These are phyloP conservation scores for Vitis rupestris DNA, from an alignment of 164 flowering plant species.

Conservation along the genomic window DNA sequence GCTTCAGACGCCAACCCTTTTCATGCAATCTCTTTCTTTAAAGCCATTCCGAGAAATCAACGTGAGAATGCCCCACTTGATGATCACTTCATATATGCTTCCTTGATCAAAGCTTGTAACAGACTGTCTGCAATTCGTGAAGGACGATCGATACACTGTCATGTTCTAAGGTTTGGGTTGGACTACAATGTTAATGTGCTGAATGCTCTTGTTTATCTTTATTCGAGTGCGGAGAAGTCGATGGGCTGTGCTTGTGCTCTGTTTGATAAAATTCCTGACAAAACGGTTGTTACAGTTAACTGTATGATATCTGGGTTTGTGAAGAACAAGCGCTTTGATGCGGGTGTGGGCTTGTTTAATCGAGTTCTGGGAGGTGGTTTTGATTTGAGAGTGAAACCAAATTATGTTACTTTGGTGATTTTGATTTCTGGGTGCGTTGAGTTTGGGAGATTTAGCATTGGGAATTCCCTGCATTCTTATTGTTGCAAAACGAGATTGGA, in stretches of 20 bases:
- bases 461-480: slow-evolving; percentile 25
- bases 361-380: slow-evolving; percentile 19
- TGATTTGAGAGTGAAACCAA: slow-evolving; percentile 20
- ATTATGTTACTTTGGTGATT: slow-evolving; percentile 27
- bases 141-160: slow-evolving; percentile 28
- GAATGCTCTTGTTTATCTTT: slow-evolving; percentile 29
- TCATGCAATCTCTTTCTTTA: slow-evolving; percentile 21
- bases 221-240: slow-evolving; percentile 14
- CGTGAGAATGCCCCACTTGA: background rate
- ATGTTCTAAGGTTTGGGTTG: slow-evolving; percentile 25
- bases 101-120: slow-evolving; percentile 29
- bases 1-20: slow-evolving; percentile 18
- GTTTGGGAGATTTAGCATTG: slow-evolving; percentile 16
- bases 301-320: slow-evolving; percentile 29
- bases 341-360: slow-evolving; percentile 22
- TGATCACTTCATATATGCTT: slow-evolving; percentile 30
- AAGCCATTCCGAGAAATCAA: slow-evolving; percentile 7
- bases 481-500: slow-evolving; percentile 16
- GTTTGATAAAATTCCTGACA: slow-evolving; percentile 25
- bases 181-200: slow-evolving; percentile 21
- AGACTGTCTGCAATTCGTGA: slow-evolving; percentile 16
- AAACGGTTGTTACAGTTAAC: slow-evolving; percentile 24
- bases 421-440: slow-evolving; percentile 28
- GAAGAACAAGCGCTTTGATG: slow-evolving; percentile 19
- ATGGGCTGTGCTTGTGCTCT: slow-evolving; percentile 13